Conservation (phyloP, 202 grass and related monocot genomes). For the Eragrostis tef region DNA sequence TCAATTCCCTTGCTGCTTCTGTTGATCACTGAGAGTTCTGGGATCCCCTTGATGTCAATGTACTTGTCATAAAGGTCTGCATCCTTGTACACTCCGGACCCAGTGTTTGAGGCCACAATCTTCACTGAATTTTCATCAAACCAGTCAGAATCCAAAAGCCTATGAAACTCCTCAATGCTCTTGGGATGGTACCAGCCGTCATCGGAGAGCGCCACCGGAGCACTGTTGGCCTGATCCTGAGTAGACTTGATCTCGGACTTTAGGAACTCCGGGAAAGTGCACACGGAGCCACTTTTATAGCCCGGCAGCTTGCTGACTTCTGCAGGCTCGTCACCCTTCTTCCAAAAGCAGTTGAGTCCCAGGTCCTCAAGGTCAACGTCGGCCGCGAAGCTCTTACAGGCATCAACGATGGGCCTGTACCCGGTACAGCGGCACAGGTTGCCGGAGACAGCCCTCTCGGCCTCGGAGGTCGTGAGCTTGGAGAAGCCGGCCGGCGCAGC, state of each 20-base stretch:
- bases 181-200: conserved; percentile 58
- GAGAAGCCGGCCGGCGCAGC: conserved; percentile 61
- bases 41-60: conserved; percentile 66
- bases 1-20: conserved; percentile 61
- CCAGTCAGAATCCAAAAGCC: conserved; percentile 34
- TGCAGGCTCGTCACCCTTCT: conserved; percentile 42
- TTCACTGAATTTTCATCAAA: conserved; percentile 55
- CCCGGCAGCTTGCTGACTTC: conserved; percentile 45
- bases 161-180: conserved; percentile 57
- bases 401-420: conserved; percentile 64
- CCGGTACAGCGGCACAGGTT: conserved; percentile 76
- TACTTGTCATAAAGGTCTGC: conserved; percentile 64
- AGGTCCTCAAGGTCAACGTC: conserved; percentile 79
- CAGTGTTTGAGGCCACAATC: conserved; percentile 76
- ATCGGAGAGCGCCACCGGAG: neutral
- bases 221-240: neutral
- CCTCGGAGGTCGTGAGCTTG: conserved; percentile 66
- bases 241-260: conserved; percentile 65
- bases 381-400: conserved; percentile 77
- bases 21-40: conserved; percentile 60
- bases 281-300: conserved; percentile 38
- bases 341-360: conserved; percentile 78
- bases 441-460: conserved; percentile 59
- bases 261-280: conserved; percentile 68
- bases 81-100: conserved; percentile 82